Conservation (phyloP, 75 land plant species). For the Ceratopteris richardii region DNA sequence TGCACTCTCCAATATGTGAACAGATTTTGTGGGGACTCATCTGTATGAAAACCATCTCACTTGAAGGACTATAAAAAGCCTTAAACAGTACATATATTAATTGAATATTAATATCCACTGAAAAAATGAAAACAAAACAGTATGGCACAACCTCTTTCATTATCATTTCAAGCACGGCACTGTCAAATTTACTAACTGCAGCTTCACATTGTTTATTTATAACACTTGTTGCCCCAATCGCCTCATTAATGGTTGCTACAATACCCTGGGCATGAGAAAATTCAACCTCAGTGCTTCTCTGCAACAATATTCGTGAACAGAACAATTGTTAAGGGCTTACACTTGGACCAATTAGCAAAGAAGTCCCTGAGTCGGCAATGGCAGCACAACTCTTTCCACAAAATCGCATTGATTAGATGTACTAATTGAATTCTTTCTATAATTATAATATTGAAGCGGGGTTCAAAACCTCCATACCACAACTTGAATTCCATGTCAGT, state of each 20-base stretch:
- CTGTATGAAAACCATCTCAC: constrained; percentile 16
- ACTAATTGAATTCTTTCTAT: too few species aligned
- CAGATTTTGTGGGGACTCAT: constrained; percentile 58
- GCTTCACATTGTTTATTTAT: constrained; percentile 78
- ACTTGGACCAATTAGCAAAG: constrained; percentile 52
- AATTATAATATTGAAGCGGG: too few species aligned
- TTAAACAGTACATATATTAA: too few species aligned
- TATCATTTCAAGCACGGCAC: constrained; percentile 56
- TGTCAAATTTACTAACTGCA: constrained; percentile 68
- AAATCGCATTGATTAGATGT: constrained; percentile 39
- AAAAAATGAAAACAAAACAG: neutral
- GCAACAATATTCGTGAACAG: neutral
- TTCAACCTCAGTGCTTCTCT: neutral
- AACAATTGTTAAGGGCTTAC: constrained; percentile 19
- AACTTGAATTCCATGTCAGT: too few species aligned
- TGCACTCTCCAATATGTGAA: constrained; percentile 60
- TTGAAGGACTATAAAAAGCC: neutral
- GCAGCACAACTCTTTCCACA: constrained; percentile 73
- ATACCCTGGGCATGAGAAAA: constrained; percentile 43
- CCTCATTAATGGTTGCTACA: constrained; percentile 77
- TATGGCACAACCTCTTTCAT: constrained; percentile 40
- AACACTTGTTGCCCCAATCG: constrained; percentile 84
- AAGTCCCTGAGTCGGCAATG: constrained; percentile 91
- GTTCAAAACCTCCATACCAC: too few species aligned
- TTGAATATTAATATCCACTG: neutral